These are phyloP conservation scores for Xylariaceae sp. DNA, from an alignment of 2,329 filamentous ascomycete species.

Conservation along the genomic window DNA sequence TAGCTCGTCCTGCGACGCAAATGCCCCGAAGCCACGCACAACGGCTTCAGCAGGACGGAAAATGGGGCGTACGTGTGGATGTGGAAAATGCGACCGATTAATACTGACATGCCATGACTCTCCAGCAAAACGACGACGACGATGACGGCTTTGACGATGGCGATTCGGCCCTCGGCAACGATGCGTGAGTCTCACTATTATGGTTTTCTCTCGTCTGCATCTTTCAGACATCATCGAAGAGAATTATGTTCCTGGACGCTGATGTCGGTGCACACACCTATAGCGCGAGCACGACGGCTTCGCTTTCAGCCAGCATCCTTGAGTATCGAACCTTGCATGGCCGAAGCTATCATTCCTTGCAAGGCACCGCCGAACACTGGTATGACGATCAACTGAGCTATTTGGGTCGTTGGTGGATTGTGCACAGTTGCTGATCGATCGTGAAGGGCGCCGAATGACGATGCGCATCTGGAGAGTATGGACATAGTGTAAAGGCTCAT, in stretches of 20 bases:
- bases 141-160: conserved; percentile 13
- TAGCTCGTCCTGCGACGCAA: too few species aligned
- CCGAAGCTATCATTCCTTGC: conserved; percentile 23
- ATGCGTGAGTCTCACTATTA: conserved; percentile 18
- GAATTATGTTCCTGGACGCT: too few species aligned
- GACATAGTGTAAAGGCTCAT: conserved; percentile 10
- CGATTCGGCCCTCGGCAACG: conserved; percentile 23
- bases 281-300: conserved; percentile 23
- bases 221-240: too few species aligned
- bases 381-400: conserved; percentile 5
- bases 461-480: conserved; percentile 15
- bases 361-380: conserved; percentile 25
- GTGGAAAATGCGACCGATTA: background rate
- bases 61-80: background rate
- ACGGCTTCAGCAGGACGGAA: background rate
- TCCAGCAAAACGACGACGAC: conserved; percentile 14
- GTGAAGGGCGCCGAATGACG: conserved; percentile 16
- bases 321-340: conserved; percentile 26
- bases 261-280: background rate
- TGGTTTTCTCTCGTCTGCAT: background rate
- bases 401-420: too few species aligned
- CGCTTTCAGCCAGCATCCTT: conserved; percentile 25
- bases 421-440: background rate
- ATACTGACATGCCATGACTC: conserved; percentile 5
- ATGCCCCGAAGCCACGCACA: too few species aligned